Percentiles rank a stretch among this genome's conserved stretches.
phyloP scores from a whole-genome alignment of 2,329 filamentous ascomycete genomes.

The Juglanconis juglandina region DNA sequence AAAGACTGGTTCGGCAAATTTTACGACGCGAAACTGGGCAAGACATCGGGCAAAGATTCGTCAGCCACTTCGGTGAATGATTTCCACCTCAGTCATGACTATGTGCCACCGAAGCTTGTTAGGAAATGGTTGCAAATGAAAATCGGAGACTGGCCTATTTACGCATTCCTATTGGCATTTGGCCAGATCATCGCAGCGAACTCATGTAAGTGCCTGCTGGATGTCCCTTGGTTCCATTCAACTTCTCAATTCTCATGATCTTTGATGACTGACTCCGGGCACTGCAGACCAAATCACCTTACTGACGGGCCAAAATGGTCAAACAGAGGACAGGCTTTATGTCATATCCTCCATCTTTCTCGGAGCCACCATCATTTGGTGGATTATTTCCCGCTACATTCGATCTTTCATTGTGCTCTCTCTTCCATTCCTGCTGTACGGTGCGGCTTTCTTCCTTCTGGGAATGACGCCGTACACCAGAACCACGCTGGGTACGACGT shows the following conservation, averaged over 20 bases:
- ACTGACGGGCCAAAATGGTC: conserved; percentile 60
- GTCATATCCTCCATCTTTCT: conserved; percentile 58
- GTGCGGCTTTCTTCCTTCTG: conserved; percentile 60
- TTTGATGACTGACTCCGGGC: no score
- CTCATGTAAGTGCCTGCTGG: conserved; percentile 36
- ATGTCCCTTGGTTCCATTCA: not conserved
- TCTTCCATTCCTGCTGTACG: conserved; percentile 61
- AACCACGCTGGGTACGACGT: conserved; percentile 34
- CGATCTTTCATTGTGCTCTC: conserved; percentile 57
- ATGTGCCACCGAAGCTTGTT: conserved; percentile 53
- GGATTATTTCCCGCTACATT: conserved; percentile 56
- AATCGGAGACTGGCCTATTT: conserved; percentile 62
- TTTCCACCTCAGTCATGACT: conserved; percentile 54
- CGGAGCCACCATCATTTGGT: conserved; percentile 57
- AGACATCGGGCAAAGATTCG: conserved; percentile 16
- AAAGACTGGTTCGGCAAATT: conserved; percentile 64
- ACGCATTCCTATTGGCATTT: conserved; percentile 58
- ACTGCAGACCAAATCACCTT: conserved; percentile 58
- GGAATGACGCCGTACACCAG: conserved; percentile 55
- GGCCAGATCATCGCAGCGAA: conserved; percentile 64
- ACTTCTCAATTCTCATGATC: no score
- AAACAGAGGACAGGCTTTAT: conserved; percentile 58
- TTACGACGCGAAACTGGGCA: conserved; percentile 55
- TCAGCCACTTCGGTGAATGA: conserved; percentile 28
- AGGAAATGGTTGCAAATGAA: conserved; percentile 51